phyloP scores from a whole-genome alignment of 495 filamentous ascomycete species.

The Cercophora newfieldiana region DNA sequence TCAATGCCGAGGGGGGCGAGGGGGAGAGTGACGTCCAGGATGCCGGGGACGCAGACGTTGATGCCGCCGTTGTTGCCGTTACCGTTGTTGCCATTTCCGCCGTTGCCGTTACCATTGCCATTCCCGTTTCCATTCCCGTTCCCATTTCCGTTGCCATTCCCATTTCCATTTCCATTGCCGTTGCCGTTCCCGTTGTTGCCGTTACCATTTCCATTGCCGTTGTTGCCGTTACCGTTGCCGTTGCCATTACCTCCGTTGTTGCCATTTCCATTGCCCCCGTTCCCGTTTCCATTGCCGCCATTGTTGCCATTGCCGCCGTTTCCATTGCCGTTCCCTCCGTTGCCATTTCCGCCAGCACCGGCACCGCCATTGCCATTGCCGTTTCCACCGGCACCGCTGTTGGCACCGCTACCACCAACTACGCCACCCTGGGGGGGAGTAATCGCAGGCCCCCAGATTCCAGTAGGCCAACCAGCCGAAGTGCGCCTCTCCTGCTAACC shows the following conservation, averaged over 20 bases:
- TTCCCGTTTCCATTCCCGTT: neutral
- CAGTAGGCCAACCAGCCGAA: neutral
- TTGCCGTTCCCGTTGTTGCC: neutral
- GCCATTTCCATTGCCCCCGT: constrained; percentile 2
- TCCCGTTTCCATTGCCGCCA: neutral
- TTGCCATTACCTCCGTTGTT: neutral
- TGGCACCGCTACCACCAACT: neutral
- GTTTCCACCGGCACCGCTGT: neutral
- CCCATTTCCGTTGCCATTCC: neutral
- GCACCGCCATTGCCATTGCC: neutral
- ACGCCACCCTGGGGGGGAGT: neutral
- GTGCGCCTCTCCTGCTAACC: neutral
- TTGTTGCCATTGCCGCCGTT: neutral
- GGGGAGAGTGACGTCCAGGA: constrained; percentile 12
- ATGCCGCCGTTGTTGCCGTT: neutral
- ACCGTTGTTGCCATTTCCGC: neutral
- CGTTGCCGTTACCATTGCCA: neutral
- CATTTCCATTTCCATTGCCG: neutral
- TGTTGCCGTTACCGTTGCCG: neutral
- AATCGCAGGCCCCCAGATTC: neutral
- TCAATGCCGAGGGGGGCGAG: constrained; percentile 16
- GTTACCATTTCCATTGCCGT: neutral
- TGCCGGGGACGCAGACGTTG: neutral
- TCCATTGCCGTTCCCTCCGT: neutral
- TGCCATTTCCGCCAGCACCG: neutral